phyloP scores from a whole-genome alignment of 768 basidiomycete species.

The Serendipita sp. region DNA sequence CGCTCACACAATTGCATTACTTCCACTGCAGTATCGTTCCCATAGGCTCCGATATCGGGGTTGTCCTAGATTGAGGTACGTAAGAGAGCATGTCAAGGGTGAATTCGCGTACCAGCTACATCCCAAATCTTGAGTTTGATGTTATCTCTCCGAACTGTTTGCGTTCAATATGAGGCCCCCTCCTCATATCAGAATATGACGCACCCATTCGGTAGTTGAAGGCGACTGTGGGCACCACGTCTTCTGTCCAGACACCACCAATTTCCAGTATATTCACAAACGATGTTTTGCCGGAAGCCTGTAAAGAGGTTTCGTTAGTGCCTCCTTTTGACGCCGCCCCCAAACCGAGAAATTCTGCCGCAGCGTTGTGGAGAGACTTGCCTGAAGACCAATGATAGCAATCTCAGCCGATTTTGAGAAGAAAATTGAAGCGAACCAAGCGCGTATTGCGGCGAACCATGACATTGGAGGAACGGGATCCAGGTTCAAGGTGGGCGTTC shows the following conservation, averaged over 20 bases:
- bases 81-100: slow-evolving; percentile 4
- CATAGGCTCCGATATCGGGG: slow-evolving; percentile 91
- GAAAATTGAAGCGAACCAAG: slow-evolving; percentile 53
- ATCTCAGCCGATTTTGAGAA: slow-evolving; percentile 80
- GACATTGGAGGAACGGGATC: not conserved
- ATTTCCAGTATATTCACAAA: slow-evolving; percentile 83
- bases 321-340: not conserved
- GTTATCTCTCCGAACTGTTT: slow-evolving; percentile 61
- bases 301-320: slow-evolving; percentile 4
- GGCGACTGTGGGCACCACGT: slow-evolving; percentile 90
- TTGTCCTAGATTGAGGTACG: slow-evolving; percentile 38
- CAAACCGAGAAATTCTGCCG: not conserved
- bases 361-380: slow-evolving; percentile 19
- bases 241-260: slow-evolving; percentile 68
- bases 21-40: slow-evolving; percentile 87
- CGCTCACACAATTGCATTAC: slow-evolving; percentile 85
- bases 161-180: not conserved
- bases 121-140: slow-evolving; percentile 92
- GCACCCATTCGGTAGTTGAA: slow-evolving; percentile 28
- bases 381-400: slow-evolving; percentile 84
- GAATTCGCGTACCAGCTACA: slow-evolving; percentile 54
- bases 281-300: slow-evolving; percentile 93
- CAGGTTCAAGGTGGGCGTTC: not conserved
- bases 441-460: slow-evolving; percentile 1
- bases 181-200: not conserved